Evolutionary conservation across 331 rosid genomes (phyloP).

Genomic region (Malus hybrid): DNA sequence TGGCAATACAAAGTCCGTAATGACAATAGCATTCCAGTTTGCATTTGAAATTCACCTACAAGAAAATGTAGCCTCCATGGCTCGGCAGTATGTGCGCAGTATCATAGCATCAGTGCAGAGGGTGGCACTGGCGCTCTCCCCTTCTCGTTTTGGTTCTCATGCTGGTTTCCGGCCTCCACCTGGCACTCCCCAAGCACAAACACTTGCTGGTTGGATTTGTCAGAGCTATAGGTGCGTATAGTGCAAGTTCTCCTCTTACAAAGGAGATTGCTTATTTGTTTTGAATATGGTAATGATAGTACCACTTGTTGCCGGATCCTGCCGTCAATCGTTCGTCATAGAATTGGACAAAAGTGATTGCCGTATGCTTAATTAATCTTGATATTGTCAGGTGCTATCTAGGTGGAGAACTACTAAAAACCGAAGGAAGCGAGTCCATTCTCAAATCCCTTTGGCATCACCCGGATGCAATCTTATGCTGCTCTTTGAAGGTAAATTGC

Average conservation of each 20-base stretch:
- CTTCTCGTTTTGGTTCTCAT: constrained; percentile 60
- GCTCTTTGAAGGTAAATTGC: constrained; percentile 69
- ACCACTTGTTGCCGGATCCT: background rate
- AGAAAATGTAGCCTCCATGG: constrained; percentile 83
- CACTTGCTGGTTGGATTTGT: constrained; percentile 83
- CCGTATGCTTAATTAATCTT: background rate
- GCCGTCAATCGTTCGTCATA: background rate
- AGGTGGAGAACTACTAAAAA: constrained; percentile 73
- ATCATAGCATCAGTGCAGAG: constrained; percentile 93
- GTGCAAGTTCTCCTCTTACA: background rate
- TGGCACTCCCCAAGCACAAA: constrained; percentile 88
- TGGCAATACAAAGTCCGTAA: constrained; percentile 83
- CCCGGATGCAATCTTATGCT: constrained; percentile 84
- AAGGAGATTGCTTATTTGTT: background rate
- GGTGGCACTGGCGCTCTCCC: constrained; percentile 90
- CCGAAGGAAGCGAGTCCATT: constrained; percentile 69
- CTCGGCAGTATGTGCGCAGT: constrained; percentile 84
- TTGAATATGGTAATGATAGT: background rate
- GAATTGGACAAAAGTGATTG: background rate
- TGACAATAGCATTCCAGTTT: constrained; percentile 99
- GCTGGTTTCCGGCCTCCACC: constrained; percentile 58
- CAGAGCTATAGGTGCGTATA: constrained; percentile 68
- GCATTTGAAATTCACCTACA: constrained; percentile 90
- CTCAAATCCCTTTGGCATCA: constrained; percentile 96
- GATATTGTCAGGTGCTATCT: constrained; percentile 67